These are phyloP conservation scores for Penicillium sp. DNA, from an alignment of 2,329 filamentous ascomycete genomes.

Conservation along the genomic window DNA sequence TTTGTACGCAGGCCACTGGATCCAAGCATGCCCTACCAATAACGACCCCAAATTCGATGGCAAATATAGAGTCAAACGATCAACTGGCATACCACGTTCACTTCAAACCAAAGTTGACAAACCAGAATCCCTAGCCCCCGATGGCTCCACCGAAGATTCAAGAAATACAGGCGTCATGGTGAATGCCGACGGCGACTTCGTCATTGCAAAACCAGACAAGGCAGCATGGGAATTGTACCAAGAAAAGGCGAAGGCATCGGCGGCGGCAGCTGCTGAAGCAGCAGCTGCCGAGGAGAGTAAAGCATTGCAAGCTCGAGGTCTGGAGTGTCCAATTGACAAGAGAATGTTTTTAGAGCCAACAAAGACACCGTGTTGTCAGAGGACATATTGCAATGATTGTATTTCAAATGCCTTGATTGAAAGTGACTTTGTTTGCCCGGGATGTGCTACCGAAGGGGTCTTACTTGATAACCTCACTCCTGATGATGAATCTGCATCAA, in stretches of 20 bases:
- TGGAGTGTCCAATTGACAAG: constrained; percentile 95
- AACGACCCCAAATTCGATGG: constrained; percentile 95
- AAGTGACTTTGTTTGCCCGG: constrained; percentile 94
- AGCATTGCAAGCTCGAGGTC: constrained; percentile 79
- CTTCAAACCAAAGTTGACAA: constrained; percentile 96
- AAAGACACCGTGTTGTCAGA: constrained; percentile 97
- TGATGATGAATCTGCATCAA: constrained; percentile 74
- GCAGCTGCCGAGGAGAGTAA: constrained; percentile 74
- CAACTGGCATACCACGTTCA: constrained; percentile 92
- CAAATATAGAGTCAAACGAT: constrained; percentile 87
- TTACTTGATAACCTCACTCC: constrained; percentile 85
- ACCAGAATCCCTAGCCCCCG: constrained; percentile 69
- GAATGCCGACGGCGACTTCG: constrained; percentile 95
- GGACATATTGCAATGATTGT: constrained; percentile 99
- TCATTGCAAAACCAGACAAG: constrained; percentile 93
- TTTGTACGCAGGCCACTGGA: constrained; percentile 75
- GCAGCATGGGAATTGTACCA: constrained; percentile 96
- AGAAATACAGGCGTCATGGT: constrained; percentile 94
- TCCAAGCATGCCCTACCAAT: constrained; percentile 97
- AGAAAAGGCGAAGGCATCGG: constrained; percentile 84
- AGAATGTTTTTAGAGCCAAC: constrained; percentile 98
- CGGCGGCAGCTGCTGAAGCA: constrained; percentile 77
- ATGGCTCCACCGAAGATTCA: constrained; percentile 72
- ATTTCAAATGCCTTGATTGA: constrained; percentile 98
- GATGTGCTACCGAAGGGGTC: constrained; percentile 85